phyloP scores from a whole-genome alignment of 495 filamentous ascomycete species.

The Neurospora africana region DNA sequence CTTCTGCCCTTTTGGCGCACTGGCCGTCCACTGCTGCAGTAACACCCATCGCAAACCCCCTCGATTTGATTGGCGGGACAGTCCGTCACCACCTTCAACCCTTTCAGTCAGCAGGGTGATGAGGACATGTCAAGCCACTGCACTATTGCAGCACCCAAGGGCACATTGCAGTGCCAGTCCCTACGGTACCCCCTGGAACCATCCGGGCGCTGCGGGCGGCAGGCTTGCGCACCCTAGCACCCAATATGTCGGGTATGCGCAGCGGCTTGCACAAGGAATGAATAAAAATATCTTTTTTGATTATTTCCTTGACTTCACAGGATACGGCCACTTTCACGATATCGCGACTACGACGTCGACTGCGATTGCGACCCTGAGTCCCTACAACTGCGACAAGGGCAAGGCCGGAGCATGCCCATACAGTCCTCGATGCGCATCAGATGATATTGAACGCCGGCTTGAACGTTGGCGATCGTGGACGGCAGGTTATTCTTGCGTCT shows the following conservation, averaged over 20 bases:
- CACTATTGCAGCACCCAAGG: conserved; percentile 1
- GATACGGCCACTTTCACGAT: conserved; percentile 7
- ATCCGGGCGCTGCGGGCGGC: conserved; percentile 8
- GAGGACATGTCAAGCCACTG: conserved; percentile 12
- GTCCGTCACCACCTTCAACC: background rate
- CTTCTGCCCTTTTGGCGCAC: background rate
- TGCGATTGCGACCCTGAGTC: background rate
- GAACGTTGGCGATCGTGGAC: background rate
- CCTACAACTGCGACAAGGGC: background rate
- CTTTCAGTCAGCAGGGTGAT: background rate
- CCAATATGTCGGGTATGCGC: conserved; percentile 19
- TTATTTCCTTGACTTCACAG: background rate
- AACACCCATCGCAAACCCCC: background rate
- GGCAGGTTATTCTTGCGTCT: background rate
- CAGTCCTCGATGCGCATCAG: background rate
- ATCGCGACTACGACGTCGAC: background rate
- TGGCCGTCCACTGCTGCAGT: background rate
- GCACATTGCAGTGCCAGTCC: conserved; percentile 6
- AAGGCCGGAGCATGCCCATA: background rate
- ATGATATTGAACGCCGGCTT: background rate
- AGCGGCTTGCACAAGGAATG: conserved; percentile 14
- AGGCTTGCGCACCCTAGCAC: conserved; percentile 15
- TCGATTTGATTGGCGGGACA: background rate
- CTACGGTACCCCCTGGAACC: background rate
- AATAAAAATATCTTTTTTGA: conserved; percentile 24